Evolutionary conservation across 129 eudicot genomes (phyloP).

Genomic region (Lonicera japonica): DNA sequence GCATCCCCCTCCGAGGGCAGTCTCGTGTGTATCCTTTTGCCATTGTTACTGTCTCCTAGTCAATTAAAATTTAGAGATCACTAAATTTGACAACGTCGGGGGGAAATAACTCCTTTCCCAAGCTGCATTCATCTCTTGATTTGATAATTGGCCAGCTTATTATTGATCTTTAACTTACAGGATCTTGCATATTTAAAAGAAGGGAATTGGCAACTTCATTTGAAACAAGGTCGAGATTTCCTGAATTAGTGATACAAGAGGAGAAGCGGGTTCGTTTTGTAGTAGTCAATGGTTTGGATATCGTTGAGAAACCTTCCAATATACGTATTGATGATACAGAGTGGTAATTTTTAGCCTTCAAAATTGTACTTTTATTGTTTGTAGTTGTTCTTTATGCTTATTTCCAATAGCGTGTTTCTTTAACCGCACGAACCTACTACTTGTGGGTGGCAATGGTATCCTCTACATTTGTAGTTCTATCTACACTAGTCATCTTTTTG

Average conservation of each 20-base stretch:
- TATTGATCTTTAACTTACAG: conserved; percentile 26
- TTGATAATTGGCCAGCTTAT: not conserved
- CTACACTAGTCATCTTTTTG: not conserved
- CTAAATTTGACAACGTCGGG: not conserved
- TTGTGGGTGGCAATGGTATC: not conserved
- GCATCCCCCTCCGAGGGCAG: no score
- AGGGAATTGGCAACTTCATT: conserved; percentile 92
- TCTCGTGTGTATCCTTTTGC: no score
- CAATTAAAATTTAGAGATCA: no score
- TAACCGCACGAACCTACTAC: not conserved
- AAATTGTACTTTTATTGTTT: not conserved
- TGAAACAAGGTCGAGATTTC: conserved; percentile 90
- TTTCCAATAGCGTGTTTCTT: not conserved
- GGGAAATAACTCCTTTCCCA: not conserved
- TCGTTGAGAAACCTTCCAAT: conserved; percentile 66
- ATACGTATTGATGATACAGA: conserved; percentile 65
- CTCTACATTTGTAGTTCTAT: not conserved
- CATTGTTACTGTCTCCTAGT: no score
- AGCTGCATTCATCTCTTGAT: not conserved
- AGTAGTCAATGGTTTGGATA: conserved; percentile 85
- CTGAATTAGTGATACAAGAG: conserved; percentile 94
- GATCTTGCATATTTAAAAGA: conserved; percentile 63
- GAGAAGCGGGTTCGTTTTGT: conserved; percentile 98
- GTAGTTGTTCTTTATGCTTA: not conserved
- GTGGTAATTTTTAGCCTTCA: conserved; percentile 47